Evolutionary conservation across 441 rosid genomes (phyloP).

Genomic region (Pelargonium fulgidum): DNA sequence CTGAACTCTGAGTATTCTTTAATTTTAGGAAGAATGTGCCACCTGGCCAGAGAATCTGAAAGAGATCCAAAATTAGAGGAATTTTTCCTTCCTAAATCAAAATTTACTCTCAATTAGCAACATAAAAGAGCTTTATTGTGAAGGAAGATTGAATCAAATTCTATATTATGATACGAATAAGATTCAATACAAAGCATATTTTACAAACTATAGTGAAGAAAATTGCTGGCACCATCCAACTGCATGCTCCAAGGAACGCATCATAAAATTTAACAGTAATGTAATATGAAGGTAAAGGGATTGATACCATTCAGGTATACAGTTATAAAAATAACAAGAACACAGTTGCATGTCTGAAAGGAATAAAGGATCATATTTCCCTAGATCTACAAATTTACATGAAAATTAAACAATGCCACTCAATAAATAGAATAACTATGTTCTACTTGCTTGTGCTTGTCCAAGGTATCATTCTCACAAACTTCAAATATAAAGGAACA

Average conservation of each 20-base stretch:
- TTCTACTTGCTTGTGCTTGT: not conserved
- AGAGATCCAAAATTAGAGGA: conserved; percentile 15
- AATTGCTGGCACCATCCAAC: not conserved
- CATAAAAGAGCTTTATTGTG: conserved; percentile 2
- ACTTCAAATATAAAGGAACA: not conserved
- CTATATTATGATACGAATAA: not conserved
- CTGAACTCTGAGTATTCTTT: conserved; percentile 28
- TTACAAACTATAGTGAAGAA: not conserved
- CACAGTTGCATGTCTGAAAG: no score
- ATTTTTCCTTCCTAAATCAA: not conserved
- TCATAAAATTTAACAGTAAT: no score
- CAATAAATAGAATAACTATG: not conserved
- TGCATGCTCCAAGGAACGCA: not conserved
- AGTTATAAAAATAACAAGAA: no score
- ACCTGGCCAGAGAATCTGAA: conserved; percentile 84
- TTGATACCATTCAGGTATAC: not conserved
- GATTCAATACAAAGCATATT: not conserved
- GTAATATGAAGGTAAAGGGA: not conserved
- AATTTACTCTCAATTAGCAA: not conserved
- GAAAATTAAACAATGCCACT: not conserved
- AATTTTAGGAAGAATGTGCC: conserved; percentile 69
- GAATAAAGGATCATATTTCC: no score
- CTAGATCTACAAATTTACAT: no score
- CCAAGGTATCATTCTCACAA: not conserved
- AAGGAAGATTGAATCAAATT: not conserved